A percentile compares a stretch with the other conserved stretches of the same genome.
Conservation (phyloP, 192 early-diverging fungal genomes). For the Coemansia sp. region DNA sequence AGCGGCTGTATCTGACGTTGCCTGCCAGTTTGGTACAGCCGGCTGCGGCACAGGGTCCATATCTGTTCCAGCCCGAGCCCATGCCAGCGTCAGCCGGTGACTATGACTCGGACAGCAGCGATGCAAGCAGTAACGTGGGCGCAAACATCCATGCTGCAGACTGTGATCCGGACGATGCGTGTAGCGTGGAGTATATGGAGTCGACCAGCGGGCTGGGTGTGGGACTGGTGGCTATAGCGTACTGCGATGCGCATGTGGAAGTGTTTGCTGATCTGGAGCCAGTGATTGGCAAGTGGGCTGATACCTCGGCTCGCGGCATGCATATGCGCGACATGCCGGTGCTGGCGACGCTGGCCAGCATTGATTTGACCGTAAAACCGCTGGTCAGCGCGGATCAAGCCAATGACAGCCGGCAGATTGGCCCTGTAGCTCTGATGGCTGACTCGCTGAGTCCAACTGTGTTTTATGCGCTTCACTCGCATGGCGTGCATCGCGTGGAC, state of each 20-base stretch:
- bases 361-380: conserved; percentile 48
- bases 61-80: conserved; percentile 53
- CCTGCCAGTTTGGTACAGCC: conserved; percentile 14
- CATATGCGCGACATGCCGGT: conserved; percentile 41
- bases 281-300: conserved; percentile 46
- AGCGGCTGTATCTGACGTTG: conserved; percentile 30
- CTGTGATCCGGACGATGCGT: conserved; percentile 42
- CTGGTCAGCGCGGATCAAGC: conserved; percentile 12
- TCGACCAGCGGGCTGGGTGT: conserved; percentile 41
- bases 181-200: conserved; percentile 39
- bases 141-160: not conserved
- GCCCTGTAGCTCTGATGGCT: conserved; percentile 53
- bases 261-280: conserved; percentile 62
- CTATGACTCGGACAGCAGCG: conserved; percentile 21
- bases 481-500: conserved; percentile 66
- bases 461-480: conserved; percentile 67
- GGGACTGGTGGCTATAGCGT: conserved; percentile 58
- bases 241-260: conserved; percentile 61
- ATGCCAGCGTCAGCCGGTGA: conserved; percentile 12
- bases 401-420: conserved; percentile 7
- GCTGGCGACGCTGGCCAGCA: conserved; percentile 56
- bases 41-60: conserved; percentile 42
- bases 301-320: conserved; percentile 1
- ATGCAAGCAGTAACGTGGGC: conserved; percentile 5
- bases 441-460: conserved; percentile 62